phyloP scores from a whole-genome alignment of 768 basidiomycete genomes.

The Rhizopogon salebrosus region DNA sequence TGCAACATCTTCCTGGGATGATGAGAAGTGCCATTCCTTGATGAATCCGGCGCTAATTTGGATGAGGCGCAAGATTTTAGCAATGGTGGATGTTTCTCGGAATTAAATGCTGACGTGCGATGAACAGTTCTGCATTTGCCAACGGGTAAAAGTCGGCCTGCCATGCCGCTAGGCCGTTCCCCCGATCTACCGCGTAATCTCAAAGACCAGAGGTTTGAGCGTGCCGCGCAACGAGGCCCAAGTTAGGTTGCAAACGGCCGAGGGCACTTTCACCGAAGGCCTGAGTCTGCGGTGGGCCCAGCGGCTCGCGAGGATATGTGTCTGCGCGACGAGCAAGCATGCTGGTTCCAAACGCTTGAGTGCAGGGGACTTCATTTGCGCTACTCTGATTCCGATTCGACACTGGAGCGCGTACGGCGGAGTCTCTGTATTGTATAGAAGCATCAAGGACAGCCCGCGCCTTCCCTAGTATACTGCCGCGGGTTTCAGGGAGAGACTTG shows the following conservation, averaged over 20 bases:
- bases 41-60: no score
- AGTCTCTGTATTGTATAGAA: neutral
- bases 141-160: neutral
- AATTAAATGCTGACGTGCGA: neutral
- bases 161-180: neutral
- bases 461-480: constrained; percentile 34
- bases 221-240: neutral
- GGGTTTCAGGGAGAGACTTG: constrained; percentile 40
- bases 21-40: no score
- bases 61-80: neutral
- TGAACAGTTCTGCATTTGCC: neutral
- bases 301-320: neutral
- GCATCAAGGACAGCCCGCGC: constrained; percentile 31
- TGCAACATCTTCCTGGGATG: no score
- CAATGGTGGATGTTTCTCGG: neutral
- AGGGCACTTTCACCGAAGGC: constrained; percentile 37
- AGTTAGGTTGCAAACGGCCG: constrained; percentile 4
- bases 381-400: neutral
- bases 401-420: constrained; percentile 4
- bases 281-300: constrained; percentile 29
- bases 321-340: constrained; percentile 13
- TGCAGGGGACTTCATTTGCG: constrained; percentile 9
- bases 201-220: neutral
- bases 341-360: constrained; percentile 32
- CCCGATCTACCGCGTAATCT: neutral